These are phyloP conservation scores for Nemania abortiva DNA, from an alignment of 2,329 filamentous ascomycete species.

Conservation along the genomic window DNA sequence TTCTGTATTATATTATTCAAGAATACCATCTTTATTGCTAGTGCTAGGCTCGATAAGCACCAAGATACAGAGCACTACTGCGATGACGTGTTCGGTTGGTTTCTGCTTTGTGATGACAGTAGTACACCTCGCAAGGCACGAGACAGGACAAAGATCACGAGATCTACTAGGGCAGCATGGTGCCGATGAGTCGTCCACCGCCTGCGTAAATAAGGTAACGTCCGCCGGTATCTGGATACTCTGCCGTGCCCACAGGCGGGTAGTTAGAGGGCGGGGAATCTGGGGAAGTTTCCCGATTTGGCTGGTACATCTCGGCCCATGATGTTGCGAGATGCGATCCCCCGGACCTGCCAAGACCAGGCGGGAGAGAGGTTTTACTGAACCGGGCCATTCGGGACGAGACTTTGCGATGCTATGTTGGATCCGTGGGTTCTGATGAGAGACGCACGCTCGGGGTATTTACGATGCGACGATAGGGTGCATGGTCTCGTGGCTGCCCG, in stretches of 20 bases:
- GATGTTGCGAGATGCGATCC: conserved; percentile 23
- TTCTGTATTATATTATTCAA: conserved; percentile 4
- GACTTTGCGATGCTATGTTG: not conserved
- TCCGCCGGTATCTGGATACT: not conserved
- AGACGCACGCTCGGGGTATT: conserved; percentile 22
- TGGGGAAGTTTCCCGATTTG: conserved; percentile 23
- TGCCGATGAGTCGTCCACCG: not conserved
- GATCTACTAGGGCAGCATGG: not conserved
- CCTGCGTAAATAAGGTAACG: not conserved
- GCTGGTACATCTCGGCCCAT: conserved; percentile 25
- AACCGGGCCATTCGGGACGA: conserved; percentile 11
- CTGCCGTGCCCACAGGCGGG: not conserved
- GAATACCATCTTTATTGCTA: not conserved
- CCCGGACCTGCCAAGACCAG: conserved; percentile 14
- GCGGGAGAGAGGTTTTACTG: not conserved
- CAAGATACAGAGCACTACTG: not conserved
- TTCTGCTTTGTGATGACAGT: not conserved
- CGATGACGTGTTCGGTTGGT: not conserved
- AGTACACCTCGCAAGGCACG: not conserved
- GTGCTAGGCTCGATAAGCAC: too few relatives aligned
- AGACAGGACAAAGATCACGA: not conserved
- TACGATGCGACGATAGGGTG: conserved; percentile 5
- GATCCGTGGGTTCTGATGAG: not conserved
- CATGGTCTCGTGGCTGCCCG: not conserved
- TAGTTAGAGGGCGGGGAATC: conserved; percentile 5